Percentiles rank a stretch among this genome's conserved stretches.
Evolutionary conservation across 1,139 yeast species (phyloP).

Genomic region (Eremothecium sinecaudum): DNA sequence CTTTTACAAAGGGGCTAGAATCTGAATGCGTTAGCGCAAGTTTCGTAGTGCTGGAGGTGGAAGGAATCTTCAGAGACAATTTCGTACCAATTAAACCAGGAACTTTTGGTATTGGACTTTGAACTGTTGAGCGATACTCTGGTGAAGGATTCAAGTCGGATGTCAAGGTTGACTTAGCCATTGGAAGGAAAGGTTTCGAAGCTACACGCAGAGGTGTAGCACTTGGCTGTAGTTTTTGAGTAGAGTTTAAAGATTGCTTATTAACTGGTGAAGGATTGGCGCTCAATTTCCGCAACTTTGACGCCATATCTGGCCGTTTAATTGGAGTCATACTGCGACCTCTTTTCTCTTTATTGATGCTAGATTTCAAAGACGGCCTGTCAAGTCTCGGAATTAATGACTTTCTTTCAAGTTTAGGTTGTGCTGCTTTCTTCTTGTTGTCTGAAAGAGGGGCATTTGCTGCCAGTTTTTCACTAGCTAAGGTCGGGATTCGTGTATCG

Average conservation of each 20-base stretch:
- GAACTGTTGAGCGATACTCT: background rate
- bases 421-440: conserved; percentile 2
- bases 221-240: background rate
- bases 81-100: background rate
- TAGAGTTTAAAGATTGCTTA: background rate
- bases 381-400: conserved; percentile 17
- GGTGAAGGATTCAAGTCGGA: conserved; percentile 1
- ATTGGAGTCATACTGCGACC: conserved; percentile 5
- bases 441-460: conserved; percentile 1
- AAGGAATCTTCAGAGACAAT: background rate
- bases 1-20: background rate
- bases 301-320: conserved; percentile 1
- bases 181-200: background rate
- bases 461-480: conserved; percentile 4
- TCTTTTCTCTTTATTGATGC: background rate
- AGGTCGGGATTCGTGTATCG: conserved; percentile 14
- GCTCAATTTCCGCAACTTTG: conserved; percentile 1
- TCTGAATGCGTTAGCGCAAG: background rate
- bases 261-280: conserved; percentile 2
- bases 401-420: conserved; percentile 8
- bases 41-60: background rate
- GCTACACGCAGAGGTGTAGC: background rate
- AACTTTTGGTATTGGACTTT: background rate
- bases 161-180: background rate
- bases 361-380: conserved; percentile 4